A percentile compares a stretch with the other conserved stretches of the same genome.
Evolutionary conservation across 805 yeast species (phyloP).

Genomic region (Ogataea saltuana): DNA sequence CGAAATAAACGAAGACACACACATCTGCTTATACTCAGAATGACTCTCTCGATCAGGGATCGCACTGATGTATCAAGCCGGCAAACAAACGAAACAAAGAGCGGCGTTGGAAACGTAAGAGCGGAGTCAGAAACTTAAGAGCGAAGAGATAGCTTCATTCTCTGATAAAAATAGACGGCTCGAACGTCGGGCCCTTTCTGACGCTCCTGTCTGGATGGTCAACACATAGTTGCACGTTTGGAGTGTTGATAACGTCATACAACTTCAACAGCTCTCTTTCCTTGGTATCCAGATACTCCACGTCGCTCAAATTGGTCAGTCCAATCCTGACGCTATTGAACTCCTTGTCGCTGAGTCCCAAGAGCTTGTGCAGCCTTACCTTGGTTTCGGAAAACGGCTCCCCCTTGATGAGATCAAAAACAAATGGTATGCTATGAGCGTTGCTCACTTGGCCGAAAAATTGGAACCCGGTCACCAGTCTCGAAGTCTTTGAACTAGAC

Average conservation of each 20-base stretch:
- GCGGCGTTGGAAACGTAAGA: neutral
- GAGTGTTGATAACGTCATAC: slow-evolving; percentile 47
- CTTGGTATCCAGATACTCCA: slow-evolving; percentile 44
- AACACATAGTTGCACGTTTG: slow-evolving; percentile 55
- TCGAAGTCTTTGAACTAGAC: slow-evolving; percentile 29
- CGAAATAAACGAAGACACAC: no score
- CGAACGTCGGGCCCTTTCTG: slow-evolving; percentile 50
- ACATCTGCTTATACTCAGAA: no score
- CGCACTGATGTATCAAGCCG: no score
- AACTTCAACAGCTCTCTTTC: slow-evolving; percentile 57
- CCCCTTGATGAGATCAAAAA: slow-evolving; percentile 66
- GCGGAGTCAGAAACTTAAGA: no score
- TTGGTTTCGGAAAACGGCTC: slow-evolving; percentile 67
- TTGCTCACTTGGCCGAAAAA: slow-evolving; percentile 67
- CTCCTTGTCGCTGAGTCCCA: slow-evolving; percentile 79
- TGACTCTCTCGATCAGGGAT: no score
- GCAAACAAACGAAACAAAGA: neutral
- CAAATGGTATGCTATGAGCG: slow-evolving; percentile 83
- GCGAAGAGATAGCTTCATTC: slow-evolving; percentile 25
- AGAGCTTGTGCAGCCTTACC: slow-evolving; percentile 61
- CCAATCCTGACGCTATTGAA: slow-evolving; percentile 76
- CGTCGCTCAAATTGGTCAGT: slow-evolving; percentile 42
- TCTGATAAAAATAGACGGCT: slow-evolving; percentile 62
- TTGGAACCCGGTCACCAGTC: slow-evolving; percentile 68
- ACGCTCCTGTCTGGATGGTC: slow-evolving; percentile 85